Evolutionary conservation across 441 rosid genomes (phyloP), one percentile per base, ranked within the genome.

Genomic region (Euphorbia celastroides): DNA sequence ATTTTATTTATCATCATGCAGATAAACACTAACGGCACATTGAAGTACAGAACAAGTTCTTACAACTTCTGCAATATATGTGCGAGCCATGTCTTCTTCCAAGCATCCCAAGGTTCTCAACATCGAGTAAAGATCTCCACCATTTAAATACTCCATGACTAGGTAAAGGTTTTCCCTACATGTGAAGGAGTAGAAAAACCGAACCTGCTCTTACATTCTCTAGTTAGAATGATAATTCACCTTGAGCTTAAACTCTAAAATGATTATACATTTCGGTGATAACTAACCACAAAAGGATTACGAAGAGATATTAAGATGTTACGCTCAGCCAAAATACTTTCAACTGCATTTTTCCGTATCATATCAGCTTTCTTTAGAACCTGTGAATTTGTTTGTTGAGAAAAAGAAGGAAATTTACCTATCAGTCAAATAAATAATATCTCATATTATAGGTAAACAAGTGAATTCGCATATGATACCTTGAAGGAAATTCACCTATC

Each of bases 131-230:
- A 95, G 96, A 77, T 95, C 99, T 74, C 99, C 99, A 6, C 97
- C 98, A 75, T 95, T 95, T 78, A 92, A 79, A 76, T 92, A 92
- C 84, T 95, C 99, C 99, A 95, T 95, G 57, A 95, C 98, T 68
- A 95, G 72, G 79, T 95, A 95, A 66, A 95, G 97, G 78, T 92
- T 95, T 72, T 95, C 98, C 73, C 95, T 88, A 82, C 98, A 88
- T 51, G 98, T 92, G 89, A 95, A 95, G 65, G 98, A 95, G 83
- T 90, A 92, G 86, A 92, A 92, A 78, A 95, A 87, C 31, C 97
- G 92, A 51, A 95, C 99, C 99, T 95, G 95, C 71, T 68, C 78
- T 72, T 72, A 70, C 66, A 74, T 76, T 77, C 72, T 58, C 55
- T 74, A 27, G 30, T 92, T 78, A 87, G 81, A 63, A 75, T 74